These are phyloP conservation scores for Cruciata laevipes DNA, from an alignment of 257 asterid species.

Conservation along the genomic window DNA sequence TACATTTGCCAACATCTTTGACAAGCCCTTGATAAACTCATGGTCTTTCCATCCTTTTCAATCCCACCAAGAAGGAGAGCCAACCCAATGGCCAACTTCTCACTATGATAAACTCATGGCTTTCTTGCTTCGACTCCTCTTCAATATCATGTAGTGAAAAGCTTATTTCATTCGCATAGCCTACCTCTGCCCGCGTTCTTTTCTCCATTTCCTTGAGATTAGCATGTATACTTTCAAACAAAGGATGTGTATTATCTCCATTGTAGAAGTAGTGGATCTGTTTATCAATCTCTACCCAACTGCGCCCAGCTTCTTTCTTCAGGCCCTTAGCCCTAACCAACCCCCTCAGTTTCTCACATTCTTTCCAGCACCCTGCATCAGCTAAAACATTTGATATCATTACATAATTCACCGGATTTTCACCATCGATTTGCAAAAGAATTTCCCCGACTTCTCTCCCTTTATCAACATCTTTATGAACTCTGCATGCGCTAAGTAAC, in stretches of 20 bases:
- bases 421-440: conserved; percentile 37
- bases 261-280: conserved; percentile 44
- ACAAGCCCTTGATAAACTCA: conserved; percentile 43
- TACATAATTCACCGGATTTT: conserved; percentile 47
- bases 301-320: conserved; percentile 49
- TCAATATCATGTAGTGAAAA: conserved; percentile 47
- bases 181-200: conserved; percentile 32
- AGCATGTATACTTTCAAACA: conserved; percentile 25
- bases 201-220: conserved; percentile 35
- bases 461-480: conserved; percentile 37
- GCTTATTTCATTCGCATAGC: conserved; percentile 31
- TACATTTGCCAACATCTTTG: conserved; percentile 30
- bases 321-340: conserved; percentile 40
- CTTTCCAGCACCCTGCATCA: conserved; percentile 44
- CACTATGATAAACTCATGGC: conserved; percentile 45
- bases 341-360: conserved; percentile 39
- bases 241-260: conserved; percentile 36
- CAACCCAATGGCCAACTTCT: conserved; percentile 45
- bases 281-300: conserved; percentile 50
- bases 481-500: conserved; percentile 48
- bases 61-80: conserved; percentile 30
- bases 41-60: conserved; percentile 29
- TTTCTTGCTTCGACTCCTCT: conserved; percentile 40
- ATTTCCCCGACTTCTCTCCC: conserved; percentile 49
- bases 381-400: conserved; percentile 50